Base-by-base conservation (phyloP, 371 early-diverging fungal species). In the Furculomyces boomerangus region DNA sequence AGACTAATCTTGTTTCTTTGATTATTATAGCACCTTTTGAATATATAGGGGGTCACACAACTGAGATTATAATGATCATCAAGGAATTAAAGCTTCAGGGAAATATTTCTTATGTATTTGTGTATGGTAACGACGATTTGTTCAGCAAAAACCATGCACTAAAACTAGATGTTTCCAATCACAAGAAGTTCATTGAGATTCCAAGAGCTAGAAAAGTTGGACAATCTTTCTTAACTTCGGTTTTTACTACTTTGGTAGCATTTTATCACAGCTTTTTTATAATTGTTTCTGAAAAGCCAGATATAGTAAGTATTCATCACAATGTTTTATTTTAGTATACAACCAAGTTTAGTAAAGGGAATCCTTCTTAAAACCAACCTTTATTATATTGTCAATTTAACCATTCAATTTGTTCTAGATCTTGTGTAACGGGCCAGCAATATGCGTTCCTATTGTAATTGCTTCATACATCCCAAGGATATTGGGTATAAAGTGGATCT, bases 351-450 rank as follows among this genome's bases (percentile, higher is more conserved):
- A n/a, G n/a, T n/a, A n/a, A n/a, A n/a, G n/a, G n/a, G 14, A 13
- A 47, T 37, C 13, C 48, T 47, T 27, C 41, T 14, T 14, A 13
- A 40, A 24, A 47, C 10, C 31, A 20, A 8, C 51, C 27, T 8
- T n/a, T 37, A 30, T 51, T 13, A 7, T 8, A 45, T 8, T 20
- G 7, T 35, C 35, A 10, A 10, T 35, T 35, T 35, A 10, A 10
- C 7, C 16, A 35, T 35, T 10, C 16, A 35, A 10, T 10, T 30
- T 53, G 5, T 16, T 29, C 30, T 39, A 53, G 83, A 71, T 92
- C 8, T 32, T 93, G 18, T 84, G 81, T 60, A 96, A 96, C 64
- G 97, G 97, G 0, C 97, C 95, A 0, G 93, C 93, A 5, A 93
- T 83, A n/a, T 93, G 95, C 60, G 75, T 96, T 8, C 83, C 90